Evolutionary conservation across 176 grass and related monocot genomes (phyloP), one percentile per base, ranked within the genome.

Genomic region (Rhipidocladum racemiflorum): DNA sequence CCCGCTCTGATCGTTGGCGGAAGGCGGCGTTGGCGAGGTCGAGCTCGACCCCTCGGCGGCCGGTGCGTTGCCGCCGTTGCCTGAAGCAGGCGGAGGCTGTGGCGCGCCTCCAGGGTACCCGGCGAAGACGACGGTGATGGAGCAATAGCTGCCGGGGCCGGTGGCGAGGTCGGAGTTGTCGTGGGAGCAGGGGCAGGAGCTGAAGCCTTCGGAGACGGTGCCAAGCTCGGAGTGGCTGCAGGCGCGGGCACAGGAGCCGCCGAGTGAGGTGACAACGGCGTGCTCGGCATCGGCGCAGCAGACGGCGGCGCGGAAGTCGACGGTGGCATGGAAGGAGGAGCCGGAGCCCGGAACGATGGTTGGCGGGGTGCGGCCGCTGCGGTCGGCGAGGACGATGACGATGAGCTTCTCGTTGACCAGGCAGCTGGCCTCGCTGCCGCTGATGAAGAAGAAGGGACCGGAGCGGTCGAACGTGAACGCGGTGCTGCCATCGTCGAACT

Each of bases 401-500:
- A 91, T 61, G 64, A 91, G 57, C 18, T 81, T 91, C 75, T 94
- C 91, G 45, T 85, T 82, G 67, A 51, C 83, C 9, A 83, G 35
- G 66, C 89, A 94, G 82, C 85, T 94, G 54, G 43, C 77, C 35
- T 91, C 74, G 70, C 81, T 61, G 57, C 80, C 91, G 20, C 89
- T 94, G 75, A 94, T 91, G 89, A 94, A 94, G 65, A 88, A 94
- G 75, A 91, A 91, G 0, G 64, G 14, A 5, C 87, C 87, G 11
- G 87, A 76, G 42, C 63, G 77, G 81, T 81, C 77, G 18, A 94
- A n/a, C n/a, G n/a, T n/a, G n/a, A 92, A 85, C 0, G 89, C 83
- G 0, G 89, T 92, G 86, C 54, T 85, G 77, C 94, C 94, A 80
- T 90, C 90, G 48, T 85, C 65, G 68, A 89, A 91, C 83, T 80